These are phyloP conservation scores for Podila verticillata DNA, from an alignment of 192 early-diverging fungal genomes.

Conservation along the genomic window DNA sequence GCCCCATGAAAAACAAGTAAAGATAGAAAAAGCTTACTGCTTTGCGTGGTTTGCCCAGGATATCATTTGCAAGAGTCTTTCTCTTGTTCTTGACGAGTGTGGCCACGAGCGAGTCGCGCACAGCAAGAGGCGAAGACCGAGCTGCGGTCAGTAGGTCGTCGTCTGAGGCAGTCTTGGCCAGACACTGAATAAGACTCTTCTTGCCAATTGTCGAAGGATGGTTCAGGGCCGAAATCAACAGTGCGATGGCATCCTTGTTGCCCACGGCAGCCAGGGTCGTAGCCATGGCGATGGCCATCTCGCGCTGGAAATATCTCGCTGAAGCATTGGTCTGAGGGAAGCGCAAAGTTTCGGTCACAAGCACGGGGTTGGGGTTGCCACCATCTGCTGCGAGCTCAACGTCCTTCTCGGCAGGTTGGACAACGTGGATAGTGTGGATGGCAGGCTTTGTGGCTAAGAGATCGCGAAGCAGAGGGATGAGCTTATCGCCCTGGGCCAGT, in stretches of 20 bases:
- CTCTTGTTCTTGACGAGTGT: constrained; percentile 15
- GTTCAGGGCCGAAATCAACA: constrained; percentile 18
- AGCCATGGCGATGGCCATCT: constrained; percentile 18
- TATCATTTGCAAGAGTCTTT: constrained; percentile 15
- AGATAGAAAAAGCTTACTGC: constrained; percentile 10
- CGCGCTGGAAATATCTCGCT: constrained; percentile 24
- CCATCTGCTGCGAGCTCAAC: constrained; percentile 27
- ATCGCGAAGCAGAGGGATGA: constrained; percentile 17
- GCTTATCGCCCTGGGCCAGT: neutral
- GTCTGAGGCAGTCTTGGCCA: constrained; percentile 20
- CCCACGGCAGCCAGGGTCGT: constrained; percentile 12
- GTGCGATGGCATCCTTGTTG: neutral
- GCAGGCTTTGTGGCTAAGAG: constrained; percentile 18
- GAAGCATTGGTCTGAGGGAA: constrained; percentile 42
- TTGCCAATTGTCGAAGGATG: constrained; percentile 33
- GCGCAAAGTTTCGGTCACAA: constrained; percentile 9
- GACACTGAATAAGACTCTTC: constrained; percentile 18
- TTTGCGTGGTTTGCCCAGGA: constrained; percentile 28
- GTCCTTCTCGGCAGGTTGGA: constrained; percentile 13
- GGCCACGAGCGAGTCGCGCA: constrained; percentile 20
- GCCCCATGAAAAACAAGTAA: neutral
- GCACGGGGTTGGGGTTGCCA: constrained; percentile 27
- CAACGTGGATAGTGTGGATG: constrained; percentile 8
- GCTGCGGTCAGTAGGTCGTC: constrained; percentile 23
- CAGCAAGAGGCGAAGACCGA: constrained; percentile 17